Conservation (phyloP, 1,284 basidiomycete species). For the Amylostereum areolatum region DNA sequence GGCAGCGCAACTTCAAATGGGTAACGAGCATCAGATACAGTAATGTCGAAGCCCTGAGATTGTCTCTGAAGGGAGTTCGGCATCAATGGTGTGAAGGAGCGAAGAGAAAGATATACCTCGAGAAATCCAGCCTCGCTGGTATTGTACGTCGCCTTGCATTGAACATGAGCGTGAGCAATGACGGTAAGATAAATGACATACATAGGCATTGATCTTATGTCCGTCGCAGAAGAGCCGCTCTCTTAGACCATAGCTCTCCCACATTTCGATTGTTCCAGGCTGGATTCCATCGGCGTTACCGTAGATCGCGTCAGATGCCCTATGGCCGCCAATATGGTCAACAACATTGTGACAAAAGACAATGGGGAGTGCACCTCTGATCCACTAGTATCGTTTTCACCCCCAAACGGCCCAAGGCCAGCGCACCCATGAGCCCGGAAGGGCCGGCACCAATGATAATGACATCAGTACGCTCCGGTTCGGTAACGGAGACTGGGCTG, state of each 20-base stretch:
- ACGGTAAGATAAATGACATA: background rate
- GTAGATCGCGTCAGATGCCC: background rate
- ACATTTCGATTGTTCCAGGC: conserved; percentile 11
- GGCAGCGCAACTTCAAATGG: conserved; percentile 3
- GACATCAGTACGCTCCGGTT: conserved; percentile 9
- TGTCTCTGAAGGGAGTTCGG: background rate
- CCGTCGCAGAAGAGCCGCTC: conserved; percentile 1
- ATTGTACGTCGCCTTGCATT: too few relatives aligned
- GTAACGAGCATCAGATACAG: conserved; percentile 1
- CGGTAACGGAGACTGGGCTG: too few relatives aligned
- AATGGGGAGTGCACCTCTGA: conserved; percentile 3
- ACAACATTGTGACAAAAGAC: background rate
- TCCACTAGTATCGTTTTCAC: conserved; percentile 7
- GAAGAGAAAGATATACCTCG: conserved; percentile 4
- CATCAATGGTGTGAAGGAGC: too few relatives aligned
- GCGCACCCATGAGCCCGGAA: conserved; percentile 10
- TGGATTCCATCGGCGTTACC: conserved; percentile 14
- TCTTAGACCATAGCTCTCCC: conserved; percentile 7
- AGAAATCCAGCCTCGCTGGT: conserved; percentile 1
- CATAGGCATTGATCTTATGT: background rate
- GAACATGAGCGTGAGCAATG: too few relatives aligned
- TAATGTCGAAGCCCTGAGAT: background rate
- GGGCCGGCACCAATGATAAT: conserved; percentile 13
- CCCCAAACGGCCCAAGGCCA: conserved; percentile 4
- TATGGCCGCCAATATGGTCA: background rate